These are phyloP conservation scores for Tanacetum coccineum DNA, from an alignment of 129 eudicot species.

Conservation along the genomic window DNA sequence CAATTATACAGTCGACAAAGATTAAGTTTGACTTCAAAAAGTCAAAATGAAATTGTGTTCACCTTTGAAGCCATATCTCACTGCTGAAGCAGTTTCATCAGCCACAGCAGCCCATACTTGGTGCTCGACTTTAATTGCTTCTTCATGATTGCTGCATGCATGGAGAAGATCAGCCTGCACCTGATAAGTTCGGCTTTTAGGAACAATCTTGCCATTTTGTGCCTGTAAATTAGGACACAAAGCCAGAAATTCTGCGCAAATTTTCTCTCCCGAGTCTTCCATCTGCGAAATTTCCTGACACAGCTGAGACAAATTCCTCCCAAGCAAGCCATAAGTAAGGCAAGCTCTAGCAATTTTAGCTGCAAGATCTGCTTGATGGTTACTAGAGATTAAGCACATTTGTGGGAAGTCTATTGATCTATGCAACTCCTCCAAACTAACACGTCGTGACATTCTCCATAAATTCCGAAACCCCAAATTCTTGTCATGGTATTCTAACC, in stretches of 20 bases:
- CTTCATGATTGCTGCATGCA: slow-evolving; percentile 56
- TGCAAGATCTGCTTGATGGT: slow-evolving; percentile 92
- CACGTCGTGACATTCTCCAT: slow-evolving; percentile 66
- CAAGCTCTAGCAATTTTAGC: slow-evolving; percentile 67
- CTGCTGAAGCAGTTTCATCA: slow-evolving; percentile 97
- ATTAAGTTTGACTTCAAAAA: slow-evolving; percentile 5
- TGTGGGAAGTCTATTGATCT: slow-evolving; percentile 75
- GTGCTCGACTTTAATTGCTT: slow-evolving; percentile 54
- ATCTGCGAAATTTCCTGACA: slow-evolving; percentile 78
- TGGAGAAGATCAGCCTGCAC: slow-evolving; percentile 84
- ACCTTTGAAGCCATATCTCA: slow-evolving; percentile 95
- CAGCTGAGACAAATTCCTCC: slow-evolving; percentile 79
- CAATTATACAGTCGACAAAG: neutral
- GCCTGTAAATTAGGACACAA: slow-evolving; percentile 54
- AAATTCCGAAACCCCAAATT: slow-evolving; percentile 31
- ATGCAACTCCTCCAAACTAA: slow-evolving; percentile 92
- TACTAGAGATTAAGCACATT: slow-evolving; percentile 75
- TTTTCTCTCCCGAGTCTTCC: slow-evolving; percentile 54
- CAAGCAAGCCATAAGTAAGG: slow-evolving; percentile 79
- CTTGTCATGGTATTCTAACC: slow-evolving; percentile 40
- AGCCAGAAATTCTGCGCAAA: slow-evolving; percentile 52
- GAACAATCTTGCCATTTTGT: slow-evolving; percentile 61
- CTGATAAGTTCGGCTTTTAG: slow-evolving; percentile 86
- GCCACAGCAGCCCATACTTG: slow-evolving; percentile 96
- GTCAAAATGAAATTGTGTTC: slow-evolving; percentile 4